Evolutionary conservation across 805 yeast genomes (phyloP).

Genomic region (Zygosaccharomyces kombuchaensis): DNA sequence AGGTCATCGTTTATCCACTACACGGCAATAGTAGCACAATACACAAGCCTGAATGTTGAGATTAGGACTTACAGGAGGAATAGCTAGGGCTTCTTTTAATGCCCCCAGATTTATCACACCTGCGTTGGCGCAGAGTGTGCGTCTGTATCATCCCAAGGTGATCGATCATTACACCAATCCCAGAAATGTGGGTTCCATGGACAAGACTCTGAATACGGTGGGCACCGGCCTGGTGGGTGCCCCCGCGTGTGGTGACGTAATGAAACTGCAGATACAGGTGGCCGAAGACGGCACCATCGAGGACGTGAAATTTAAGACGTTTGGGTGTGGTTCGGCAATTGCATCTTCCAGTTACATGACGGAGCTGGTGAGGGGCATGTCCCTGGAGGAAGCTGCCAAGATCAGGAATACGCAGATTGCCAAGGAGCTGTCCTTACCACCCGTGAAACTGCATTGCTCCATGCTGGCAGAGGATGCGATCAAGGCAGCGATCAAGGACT

Average conservation of each 20-base stretch:
- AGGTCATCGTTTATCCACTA: background rate
- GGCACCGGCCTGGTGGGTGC: conserved; percentile 99
- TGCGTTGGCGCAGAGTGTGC: conserved; percentile 22
- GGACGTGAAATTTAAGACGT: conserved; percentile 96
- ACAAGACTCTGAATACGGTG: conserved; percentile 68
- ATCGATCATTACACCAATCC: conserved; percentile 96
- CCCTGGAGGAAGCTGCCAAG: conserved; percentile 86
- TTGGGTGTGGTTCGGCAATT: conserved; percentile 98
- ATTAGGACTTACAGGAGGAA: background rate
- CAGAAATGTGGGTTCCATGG: conserved; percentile 90
- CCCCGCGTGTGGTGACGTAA: conserved; percentile 99
- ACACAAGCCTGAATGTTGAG: background rate
- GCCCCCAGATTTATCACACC: conserved; percentile 5
- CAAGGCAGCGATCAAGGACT: conserved; percentile 94
- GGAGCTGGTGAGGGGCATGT: conserved; percentile 90
- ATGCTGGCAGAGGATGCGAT: conserved; percentile 99
- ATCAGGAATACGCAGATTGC: conserved; percentile 95
- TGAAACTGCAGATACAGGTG: conserved; percentile 94
- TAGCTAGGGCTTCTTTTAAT: background rate
- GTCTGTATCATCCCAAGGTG: conserved; percentile 83
- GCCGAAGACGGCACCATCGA: conserved; percentile 85
- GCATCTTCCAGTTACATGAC: conserved; percentile 95
- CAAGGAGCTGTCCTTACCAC: conserved; percentile 89
- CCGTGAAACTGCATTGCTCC: conserved; percentile 95
- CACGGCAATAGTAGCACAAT: background rate